Conservation (phyloP, 225 moss, liverwort and hornwort species). For the Neckera pumila region DNA sequence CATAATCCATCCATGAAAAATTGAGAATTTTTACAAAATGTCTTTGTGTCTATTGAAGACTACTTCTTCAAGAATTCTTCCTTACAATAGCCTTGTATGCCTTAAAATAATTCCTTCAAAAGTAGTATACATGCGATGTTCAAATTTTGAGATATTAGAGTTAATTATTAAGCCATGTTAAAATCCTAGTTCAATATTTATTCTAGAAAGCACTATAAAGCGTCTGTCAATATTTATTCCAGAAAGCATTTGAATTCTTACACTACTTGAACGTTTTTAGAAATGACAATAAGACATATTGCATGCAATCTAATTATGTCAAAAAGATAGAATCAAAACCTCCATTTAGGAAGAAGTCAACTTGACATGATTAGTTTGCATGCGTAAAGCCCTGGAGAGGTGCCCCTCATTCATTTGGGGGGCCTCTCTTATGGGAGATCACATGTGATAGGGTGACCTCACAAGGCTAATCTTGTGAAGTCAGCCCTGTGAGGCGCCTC, state of each 20-base stretch:
- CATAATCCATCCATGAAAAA: neutral
- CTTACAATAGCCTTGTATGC: accelerated
- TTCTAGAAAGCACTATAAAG: neutral
- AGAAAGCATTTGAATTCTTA: neutral
- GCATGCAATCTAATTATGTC: neutral
- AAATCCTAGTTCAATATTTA: accelerated
- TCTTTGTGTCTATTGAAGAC: neutral
- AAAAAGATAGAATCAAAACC: too few relatives aligned
- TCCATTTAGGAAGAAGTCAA: too few relatives aligned
- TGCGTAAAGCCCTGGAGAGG: too few relatives aligned
- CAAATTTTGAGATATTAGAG: neutral
- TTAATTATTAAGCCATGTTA: neutral
- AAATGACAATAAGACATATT: neutral
- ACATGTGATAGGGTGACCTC: too few relatives aligned
- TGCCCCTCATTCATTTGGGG: too few relatives aligned
- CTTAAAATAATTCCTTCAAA: neutral
- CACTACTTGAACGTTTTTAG: neutral
- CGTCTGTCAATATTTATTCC: neutral
- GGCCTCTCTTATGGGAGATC: too few relatives aligned
- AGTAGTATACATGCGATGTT: neutral
- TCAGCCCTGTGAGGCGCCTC: too few relatives aligned
- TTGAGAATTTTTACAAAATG: neutral
- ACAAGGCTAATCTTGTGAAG: too few relatives aligned
- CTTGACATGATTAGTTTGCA: too few relatives aligned
- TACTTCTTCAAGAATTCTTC: neutral